Evolutionary conservation across 176 grass and related monocot genomes (phyloP), one percentile per base, ranked within the genome.

Genomic region (barley (Hordeum vulgare)): DNA sequence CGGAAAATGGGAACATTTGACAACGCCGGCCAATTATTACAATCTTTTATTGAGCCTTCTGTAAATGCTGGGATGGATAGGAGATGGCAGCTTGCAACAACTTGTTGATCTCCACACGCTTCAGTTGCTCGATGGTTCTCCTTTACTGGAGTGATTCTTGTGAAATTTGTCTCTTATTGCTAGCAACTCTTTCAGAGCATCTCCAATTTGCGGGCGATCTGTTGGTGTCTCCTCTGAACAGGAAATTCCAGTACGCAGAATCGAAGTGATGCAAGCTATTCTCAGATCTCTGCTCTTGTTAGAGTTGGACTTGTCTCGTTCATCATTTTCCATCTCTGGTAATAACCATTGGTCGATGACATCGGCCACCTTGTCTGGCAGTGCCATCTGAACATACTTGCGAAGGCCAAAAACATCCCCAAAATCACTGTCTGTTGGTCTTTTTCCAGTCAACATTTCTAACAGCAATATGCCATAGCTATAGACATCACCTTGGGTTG

Each of bases 361-460:
- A 75, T 75, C 34, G 34, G 10, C 47, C 27, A 21, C 20, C 72
- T 31, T 54, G 72, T 56, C 27, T 75, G 45, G 27, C 72, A 75
- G 18, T 75, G 47, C 47, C 45, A 34, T 75, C 47, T 72, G 39
- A 28, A 75, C 45, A 75, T 75, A 45, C 39, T 45, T 14, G 12
- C 69, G 21, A 15, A 81, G 78, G 29, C 63, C 4, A n/a, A 59
- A 26, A 1, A 7, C 49, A 71, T 18, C 85, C 8, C 68, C 68
- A 66, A 86, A 56, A 33, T 65, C 23, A 0, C 7, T 33, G 1
- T 41, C 69, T 0, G 68, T 86, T 66, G 77, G 77, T 15, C 69
- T 66, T 65, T 75, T 81, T 23, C 85, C 18, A 7, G 44, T 86
- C 10, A 86, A 81, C 34, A 86, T 40, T 21, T 86, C 85, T 34